Conservation (phyloP, 2,329 filamentous ascomycete genomes). For the Parastagonospora nodorum region DNA sequence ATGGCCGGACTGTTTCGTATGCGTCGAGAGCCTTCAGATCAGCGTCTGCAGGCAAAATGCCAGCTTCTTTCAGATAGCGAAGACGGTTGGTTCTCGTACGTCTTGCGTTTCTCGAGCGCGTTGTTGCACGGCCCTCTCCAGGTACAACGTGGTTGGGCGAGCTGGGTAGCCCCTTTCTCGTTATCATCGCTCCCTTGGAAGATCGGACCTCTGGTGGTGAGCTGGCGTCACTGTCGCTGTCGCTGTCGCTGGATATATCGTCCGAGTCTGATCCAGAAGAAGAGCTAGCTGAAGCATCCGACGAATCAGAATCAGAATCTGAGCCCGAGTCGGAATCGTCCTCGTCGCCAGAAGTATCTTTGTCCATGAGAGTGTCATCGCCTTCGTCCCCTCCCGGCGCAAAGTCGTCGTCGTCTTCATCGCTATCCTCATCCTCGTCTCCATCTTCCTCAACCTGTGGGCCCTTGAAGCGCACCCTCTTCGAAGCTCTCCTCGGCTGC, state of each 20-base stretch:
- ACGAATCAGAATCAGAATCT: conserved; percentile 31
- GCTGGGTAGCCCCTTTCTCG: background rate
- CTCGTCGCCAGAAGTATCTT: conserved; percentile 4
- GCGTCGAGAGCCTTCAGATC: conserved; percentile 56
- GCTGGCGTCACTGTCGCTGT: conserved; percentile 45
- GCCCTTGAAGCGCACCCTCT: conserved; percentile 32
- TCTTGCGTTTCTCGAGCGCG: conserved; percentile 61
- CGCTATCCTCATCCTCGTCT: conserved; percentile 25
- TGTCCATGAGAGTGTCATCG: conserved; percentile 11
- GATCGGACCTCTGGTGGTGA: conserved; percentile 29
- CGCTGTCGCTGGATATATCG: conserved; percentile 42
- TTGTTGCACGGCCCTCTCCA: conserved; percentile 56
- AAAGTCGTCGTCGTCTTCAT: conserved; percentile 38
- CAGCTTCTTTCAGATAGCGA: conserved; percentile 58
- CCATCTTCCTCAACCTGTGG: conserved; percentile 9
- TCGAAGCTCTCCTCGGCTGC: conserved; percentile 5
- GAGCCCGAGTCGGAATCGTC: conserved; percentile 16
- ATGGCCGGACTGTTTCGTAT: conserved; percentile 48
- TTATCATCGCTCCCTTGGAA: conserved; percentile 18
- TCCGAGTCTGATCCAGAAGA: conserved; percentile 17
- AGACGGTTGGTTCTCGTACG: conserved; percentile 57
- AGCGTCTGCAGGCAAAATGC: conserved; percentile 57
- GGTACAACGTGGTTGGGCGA: conserved; percentile 44
- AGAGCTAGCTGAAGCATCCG: conserved; percentile 22
- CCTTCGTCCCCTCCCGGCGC: conserved; percentile 23